Evolutionary conservation across 139 green algal genomes (phyloP), one percentile per base, ranked within the genome.

Genomic region (Micractinium sp.): DNA sequence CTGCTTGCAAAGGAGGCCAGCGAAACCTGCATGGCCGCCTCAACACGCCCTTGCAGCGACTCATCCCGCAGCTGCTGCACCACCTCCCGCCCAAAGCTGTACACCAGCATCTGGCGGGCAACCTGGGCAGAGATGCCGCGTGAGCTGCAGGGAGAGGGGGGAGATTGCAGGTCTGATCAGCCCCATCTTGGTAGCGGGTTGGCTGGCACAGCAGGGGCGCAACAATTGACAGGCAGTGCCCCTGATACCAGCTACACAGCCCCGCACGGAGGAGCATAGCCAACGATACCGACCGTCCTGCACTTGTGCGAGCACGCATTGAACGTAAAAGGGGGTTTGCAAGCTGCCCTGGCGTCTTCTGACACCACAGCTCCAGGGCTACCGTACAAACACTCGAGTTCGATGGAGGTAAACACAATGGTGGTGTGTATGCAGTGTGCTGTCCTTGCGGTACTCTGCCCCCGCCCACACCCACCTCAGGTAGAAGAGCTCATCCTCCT

Each of bases 401-500:
- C 13, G 27, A 38, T 3, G 12, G 22, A 41, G 16, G 0, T n/a
- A 80, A 25, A 25, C 33, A 29, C 3, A 80, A 12, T 27, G 15
- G 4, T 78, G 29, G 38, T 18, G 15, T 18, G 14, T 18, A 78
- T 18, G 29, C 27, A n/a, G n/a, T n/a, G n/a, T n/a, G n/a, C n/a
- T n/a, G n/a, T n/a, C n/a, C n/a, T n/a, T n/a, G n/a, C 66, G 15
- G 66, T 29, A n/a, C 23, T 73, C n/a, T 29, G 25, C 3, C 9
- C 66, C 66, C 66, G 66, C 31, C 73, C 31, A 16, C 35, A 2
- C 89, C 12, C 74, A 96, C 93, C 92, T 94, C 88, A 99, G 97
- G 93, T 99, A 99, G 88, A 99, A 99, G 22, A 99, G 92, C 94
- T 99, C 94, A n/a, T 99, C 96, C 39, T 99, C 97, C 53, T 97